phyloP scores from a whole-genome alignment of 2,329 filamentous ascomycete genomes.

The Ceratocystis lukuohia region DNA sequence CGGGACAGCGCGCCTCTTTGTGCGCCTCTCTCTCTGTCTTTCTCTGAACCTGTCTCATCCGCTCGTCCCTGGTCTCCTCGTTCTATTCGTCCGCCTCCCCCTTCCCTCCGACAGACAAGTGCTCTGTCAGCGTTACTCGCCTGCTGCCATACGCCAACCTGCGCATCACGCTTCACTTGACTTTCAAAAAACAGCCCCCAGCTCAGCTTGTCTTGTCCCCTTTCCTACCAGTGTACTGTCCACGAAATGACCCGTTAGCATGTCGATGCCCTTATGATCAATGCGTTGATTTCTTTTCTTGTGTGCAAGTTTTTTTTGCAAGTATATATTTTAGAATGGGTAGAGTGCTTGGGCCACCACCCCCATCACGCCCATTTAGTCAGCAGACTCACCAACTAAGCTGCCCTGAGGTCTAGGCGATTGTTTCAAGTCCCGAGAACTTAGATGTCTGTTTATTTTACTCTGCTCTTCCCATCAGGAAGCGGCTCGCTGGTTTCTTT shows the following conservation, averaged over 20 bases:
- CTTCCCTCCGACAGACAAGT: neutral
- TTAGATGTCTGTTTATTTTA: neutral
- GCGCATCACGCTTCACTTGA: neutral
- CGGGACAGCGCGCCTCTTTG: neutral
- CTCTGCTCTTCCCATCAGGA: neutral
- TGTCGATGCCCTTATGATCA: neutral
- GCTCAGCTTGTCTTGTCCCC: neutral
- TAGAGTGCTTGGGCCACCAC: neutral
- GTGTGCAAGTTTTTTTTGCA: too few relatives aligned
- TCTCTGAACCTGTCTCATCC: neutral
- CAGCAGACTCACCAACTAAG: neutral
- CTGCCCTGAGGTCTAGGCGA: neutral
- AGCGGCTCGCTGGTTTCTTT: neutral
- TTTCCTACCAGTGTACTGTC: neutral
- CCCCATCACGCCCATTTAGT: neutral
- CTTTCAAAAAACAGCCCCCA: neutral
- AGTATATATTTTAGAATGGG: neutral
- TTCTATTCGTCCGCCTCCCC: neutral
- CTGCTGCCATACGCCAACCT: neutral
- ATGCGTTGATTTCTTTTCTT: neutral
- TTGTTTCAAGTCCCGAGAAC: neutral
- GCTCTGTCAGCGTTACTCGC: neutral
- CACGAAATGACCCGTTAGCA: neutral
- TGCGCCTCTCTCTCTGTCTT: neutral
- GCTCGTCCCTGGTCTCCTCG: neutral